A percentile compares a stretch with the other conserved stretches of the same genome.
These are phyloP conservation scores for Yamadazyma siamensis DNA, from an alignment of 1,139 yeast species.

Conservation along the genomic window DNA sequence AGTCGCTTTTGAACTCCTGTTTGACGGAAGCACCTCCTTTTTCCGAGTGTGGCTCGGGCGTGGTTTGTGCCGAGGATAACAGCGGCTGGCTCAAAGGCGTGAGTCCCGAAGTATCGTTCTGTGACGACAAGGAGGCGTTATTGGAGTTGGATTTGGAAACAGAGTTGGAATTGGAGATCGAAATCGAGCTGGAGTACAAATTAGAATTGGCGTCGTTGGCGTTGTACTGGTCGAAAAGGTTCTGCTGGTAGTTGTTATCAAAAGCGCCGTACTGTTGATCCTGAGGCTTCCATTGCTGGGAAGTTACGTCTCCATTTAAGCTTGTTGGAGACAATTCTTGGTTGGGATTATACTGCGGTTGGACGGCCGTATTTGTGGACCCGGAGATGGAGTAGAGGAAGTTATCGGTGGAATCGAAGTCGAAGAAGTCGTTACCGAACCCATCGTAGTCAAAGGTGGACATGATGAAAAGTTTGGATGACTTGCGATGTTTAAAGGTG, in stretches of 20 bases:
- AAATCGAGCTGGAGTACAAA: not conserved
- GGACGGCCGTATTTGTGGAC: slow-evolving; percentile 9
- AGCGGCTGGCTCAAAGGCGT: slow-evolving; percentile 29
- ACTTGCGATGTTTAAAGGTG: not conserved
- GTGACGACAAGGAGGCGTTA: slow-evolving; percentile 5
- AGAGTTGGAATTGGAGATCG: not conserved
- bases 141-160: slow-evolving; percentile 5
- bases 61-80: slow-evolving; percentile 27
- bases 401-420: slow-evolving; percentile 35
- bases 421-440: slow-evolving; percentile 17
- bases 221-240: not conserved
- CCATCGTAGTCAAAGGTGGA: slow-evolving; percentile 5
- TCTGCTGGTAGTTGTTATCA: not conserved
- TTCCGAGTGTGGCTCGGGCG: slow-evolving; percentile 24
- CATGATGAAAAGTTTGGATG: slow-evolving; percentile 3
- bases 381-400: slow-evolving; percentile 33
- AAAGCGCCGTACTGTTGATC: not conserved
- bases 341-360: not conserved
- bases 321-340: slow-evolving; percentile 7
- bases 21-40: slow-evolving; percentile 1
- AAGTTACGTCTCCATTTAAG: slow-evolving; percentile 7
- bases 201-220: not conserved
- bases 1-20: not conserved
- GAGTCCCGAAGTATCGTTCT: slow-evolving; percentile 15
- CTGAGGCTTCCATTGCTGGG: slow-evolving; percentile 4